Evolutionary conservation across 2,329 filamentous ascomycete species (phyloP).

Genomic region (Venturia effusa): DNA sequence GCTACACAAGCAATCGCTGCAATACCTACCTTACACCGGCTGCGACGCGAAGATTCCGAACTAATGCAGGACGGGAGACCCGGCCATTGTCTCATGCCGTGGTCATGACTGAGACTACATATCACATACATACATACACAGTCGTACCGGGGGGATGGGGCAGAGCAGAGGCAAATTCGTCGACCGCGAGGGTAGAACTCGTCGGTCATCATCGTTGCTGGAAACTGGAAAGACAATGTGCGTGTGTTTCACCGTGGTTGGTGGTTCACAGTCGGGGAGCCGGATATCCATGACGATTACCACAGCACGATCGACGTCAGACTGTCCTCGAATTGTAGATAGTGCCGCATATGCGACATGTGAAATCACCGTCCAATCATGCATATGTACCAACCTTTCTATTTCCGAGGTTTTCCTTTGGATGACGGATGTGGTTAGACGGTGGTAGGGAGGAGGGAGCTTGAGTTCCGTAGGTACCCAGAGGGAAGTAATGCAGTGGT

Average conservation of each 20-base stretch:
- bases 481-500: not conserved
- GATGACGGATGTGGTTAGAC: not conserved
- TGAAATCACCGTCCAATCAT: not conserved
- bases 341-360: not conserved
- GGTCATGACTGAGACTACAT: not conserved
- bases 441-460: not conserved
- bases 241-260: not conserved
- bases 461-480: not conserved
- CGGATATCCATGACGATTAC: not conserved
- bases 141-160: too few species aligned
- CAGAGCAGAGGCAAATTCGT: not conserved
- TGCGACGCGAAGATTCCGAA: not conserved
- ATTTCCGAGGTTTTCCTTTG: not conserved
- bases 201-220: too few species aligned
- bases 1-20: too few species aligned
- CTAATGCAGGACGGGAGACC: not conserved
- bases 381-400: too few species aligned
- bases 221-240: too few species aligned
- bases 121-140: too few species aligned
- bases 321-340: not conserved
- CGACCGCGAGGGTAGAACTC: too few species aligned
- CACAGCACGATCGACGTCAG: not conserved
- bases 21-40: too few species aligned
- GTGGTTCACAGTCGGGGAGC: not conserved
- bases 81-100: constrained; percentile 1